A percentile compares a stretch with the other conserved stretches of the same genome.
phyloP scores from a whole-genome alignment of 345 rosid genomes.

The Lepidium didymum region DNA sequence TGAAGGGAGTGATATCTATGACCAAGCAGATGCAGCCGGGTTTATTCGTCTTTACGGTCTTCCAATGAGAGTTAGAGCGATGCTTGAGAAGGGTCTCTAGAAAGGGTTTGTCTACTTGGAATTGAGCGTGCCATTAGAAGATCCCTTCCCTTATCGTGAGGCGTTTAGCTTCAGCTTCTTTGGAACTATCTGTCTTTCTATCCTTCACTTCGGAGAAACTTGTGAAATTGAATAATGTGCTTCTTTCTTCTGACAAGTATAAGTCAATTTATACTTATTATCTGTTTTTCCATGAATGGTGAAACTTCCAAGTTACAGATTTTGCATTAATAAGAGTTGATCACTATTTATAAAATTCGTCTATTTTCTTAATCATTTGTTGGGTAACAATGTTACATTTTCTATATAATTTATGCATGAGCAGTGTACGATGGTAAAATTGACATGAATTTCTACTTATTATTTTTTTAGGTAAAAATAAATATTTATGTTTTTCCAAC shows the following conservation, averaged over 20 bases:
- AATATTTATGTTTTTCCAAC: too few species aligned
- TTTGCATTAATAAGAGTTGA: background rate
- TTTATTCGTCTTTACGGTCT: slow-evolving; percentile 75
- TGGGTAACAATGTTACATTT: too few species aligned
- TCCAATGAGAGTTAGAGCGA: slow-evolving; percentile 77
- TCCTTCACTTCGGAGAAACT: slow-evolving; percentile 3
- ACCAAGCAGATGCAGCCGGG: slow-evolving; percentile 94
- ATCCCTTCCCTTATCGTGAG: background rate
- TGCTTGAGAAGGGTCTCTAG: slow-evolving; percentile 57
- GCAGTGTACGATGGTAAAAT: too few species aligned
- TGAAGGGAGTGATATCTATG: slow-evolving; percentile 72
- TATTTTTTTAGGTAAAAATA: too few species aligned
- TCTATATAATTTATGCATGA: too few species aligned
- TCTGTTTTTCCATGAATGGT: background rate
- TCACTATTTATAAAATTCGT: background rate
- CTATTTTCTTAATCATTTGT: background rate
- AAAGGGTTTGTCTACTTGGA: background rate
- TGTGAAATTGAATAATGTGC: background rate
- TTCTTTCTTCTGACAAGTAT: background rate
- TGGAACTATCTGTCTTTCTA: background rate
- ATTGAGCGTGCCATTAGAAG: background rate
- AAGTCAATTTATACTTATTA: background rate
- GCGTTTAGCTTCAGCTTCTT: background rate
- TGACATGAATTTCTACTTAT: too few species aligned
- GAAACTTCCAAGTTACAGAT: background rate